Evolutionary conservation across 306 rosid species (phyloP).

Genomic region (Fragaria vesca): DNA sequence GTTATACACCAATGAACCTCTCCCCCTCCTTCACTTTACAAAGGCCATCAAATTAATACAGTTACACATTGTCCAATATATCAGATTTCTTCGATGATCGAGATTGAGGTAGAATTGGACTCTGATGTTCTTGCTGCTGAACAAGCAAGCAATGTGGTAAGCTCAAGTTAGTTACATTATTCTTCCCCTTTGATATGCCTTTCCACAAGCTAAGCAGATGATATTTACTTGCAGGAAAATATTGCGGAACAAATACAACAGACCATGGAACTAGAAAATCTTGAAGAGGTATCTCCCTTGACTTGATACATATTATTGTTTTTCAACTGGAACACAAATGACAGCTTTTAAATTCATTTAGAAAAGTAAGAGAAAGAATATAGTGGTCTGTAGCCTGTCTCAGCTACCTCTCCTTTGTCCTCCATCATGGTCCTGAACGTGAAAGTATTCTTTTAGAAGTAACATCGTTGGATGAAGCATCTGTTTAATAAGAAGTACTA

Average conservation of each 20-base stretch:
- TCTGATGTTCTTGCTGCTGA: slow-evolving; percentile 89
- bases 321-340: not conserved
- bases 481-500: not conserved
- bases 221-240: slow-evolving; percentile 56
- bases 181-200: slow-evolving; percentile 19
- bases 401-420: not conserved
- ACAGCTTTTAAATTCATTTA: not conserved
- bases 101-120: slow-evolving; percentile 94
- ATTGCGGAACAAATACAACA: slow-evolving; percentile 85
- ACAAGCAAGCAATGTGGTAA: slow-evolving; percentile 75
- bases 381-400: not conserved
- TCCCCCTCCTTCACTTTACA: not conserved
- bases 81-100: slow-evolving; percentile 94
- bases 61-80: slow-evolving; percentile 18
- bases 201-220: not conserved
- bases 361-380: not conserved
- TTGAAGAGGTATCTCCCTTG: slow-evolving; percentile 69
- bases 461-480: not conserved
- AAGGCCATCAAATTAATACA: slow-evolving; percentile 22
- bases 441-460: not conserved
- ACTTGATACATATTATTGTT: not conserved
- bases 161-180: slow-evolving; percentile 20
- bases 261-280: slow-evolving; percentile 92
- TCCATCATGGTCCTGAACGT: not conserved
- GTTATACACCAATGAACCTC: slow-evolving; percentile 12